Conservation (phyloP, 148 eudicot genomes). For the Rhododendron mucronatum region DNA sequence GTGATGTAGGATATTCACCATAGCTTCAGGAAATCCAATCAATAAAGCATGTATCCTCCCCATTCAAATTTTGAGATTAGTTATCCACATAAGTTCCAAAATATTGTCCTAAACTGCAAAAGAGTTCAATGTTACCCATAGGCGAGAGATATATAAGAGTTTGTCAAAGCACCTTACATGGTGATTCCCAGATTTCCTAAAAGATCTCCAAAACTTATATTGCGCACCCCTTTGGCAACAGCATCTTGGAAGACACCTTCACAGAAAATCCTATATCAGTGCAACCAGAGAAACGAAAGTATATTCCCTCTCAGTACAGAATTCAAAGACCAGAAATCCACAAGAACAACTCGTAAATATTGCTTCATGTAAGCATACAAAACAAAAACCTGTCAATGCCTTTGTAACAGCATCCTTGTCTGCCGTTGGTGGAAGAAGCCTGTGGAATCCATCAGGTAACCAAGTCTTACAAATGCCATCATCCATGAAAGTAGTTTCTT, state of each 20-base stretch:
- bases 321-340: conserved; percentile 1
- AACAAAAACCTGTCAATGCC: conserved; percentile 75
- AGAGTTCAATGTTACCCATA: background rate
- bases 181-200: conserved; percentile 75
- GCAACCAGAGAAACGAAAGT: background rate
- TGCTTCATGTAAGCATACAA: background rate
- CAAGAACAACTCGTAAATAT: background rate
- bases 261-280: conserved; percentile 17
- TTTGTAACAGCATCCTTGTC: conserved; percentile 85
- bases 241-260: conserved; percentile 80
- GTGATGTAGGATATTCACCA: background rate
- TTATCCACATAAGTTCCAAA: background rate
- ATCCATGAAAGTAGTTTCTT: background rate
- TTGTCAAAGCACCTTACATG: conserved; percentile 48
- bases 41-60: background rate
- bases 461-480: conserved; percentile 4
- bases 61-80: background rate
- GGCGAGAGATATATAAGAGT: background rate
- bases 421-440: conserved; percentile 90
- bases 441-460: conserved; percentile 23
- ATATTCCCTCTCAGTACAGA: background rate
- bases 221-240: conserved; percentile 72
- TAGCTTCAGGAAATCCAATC: background rate
- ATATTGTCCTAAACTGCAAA: background rate
- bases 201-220: conserved; percentile 92